Evolutionary conservation across 2,329 filamentous ascomycete species (phyloP).

Genomic region (Mycosphaerella sp.): DNA sequence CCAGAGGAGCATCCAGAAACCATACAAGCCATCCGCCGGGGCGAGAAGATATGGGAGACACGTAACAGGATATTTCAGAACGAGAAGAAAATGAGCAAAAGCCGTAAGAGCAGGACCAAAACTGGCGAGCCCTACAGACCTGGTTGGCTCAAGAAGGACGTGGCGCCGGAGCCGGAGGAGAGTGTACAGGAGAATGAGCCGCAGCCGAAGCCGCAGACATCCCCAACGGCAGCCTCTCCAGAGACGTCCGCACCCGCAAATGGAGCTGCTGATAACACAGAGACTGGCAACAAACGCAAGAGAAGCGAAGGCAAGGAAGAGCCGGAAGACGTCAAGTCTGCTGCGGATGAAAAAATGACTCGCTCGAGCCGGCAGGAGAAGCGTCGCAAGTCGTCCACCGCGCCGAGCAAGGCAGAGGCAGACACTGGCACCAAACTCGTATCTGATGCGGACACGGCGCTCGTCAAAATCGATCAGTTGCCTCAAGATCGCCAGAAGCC

Average conservation of each 20-base stretch:
- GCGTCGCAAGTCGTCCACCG: slow-evolving; percentile 33
- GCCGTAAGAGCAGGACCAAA: slow-evolving; percentile 49
- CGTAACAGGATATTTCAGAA: slow-evolving; percentile 40
- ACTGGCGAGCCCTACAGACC: slow-evolving; percentile 27
- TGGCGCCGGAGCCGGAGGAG: slow-evolving; percentile 8
- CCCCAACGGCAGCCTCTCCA: neutral
- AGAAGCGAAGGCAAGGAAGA: slow-evolving; percentile 22
- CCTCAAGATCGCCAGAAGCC: slow-evolving; percentile 63
- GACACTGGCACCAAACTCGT: slow-evolving; percentile 9
- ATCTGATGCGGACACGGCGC: slow-evolving; percentile 30
- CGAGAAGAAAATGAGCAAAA: slow-evolving; percentile 56
- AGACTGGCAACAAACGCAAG: slow-evolving; percentile 33
- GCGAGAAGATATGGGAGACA: slow-evolving; percentile 78
- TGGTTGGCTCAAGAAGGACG: slow-evolving; percentile 32
- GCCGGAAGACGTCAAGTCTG: slow-evolving; percentile 13
- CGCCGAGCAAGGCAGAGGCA: slow-evolving; percentile 12
- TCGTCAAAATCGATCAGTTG: slow-evolving; percentile 43
- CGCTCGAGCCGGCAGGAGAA: slow-evolving; percentile 30
- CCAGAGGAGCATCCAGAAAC: slow-evolving; percentile 79
- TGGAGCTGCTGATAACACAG: slow-evolving; percentile 3
- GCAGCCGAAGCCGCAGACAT: neutral
- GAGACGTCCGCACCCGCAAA: neutral
- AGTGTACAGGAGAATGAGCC: slow-evolving; percentile 5
- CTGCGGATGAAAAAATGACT: slow-evolving; percentile 20
- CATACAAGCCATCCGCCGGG: slow-evolving; percentile 67